Evolutionary conservation across 148 eudicot genomes (phyloP).

Genomic region (Dianthus caryophyllus): DNA sequence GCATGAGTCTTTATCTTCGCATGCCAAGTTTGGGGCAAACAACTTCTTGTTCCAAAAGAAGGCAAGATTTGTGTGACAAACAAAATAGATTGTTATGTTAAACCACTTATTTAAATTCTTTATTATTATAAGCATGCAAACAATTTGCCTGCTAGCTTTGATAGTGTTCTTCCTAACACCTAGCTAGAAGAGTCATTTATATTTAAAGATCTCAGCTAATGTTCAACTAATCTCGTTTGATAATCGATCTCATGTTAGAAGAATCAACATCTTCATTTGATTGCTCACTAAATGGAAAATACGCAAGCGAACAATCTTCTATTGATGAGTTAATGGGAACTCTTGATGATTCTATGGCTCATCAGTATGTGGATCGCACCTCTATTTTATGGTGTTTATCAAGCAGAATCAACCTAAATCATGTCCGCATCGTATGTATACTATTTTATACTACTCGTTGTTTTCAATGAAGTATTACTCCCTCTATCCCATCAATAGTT

Average conservation of each 20-base stretch:
- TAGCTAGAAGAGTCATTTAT: not conserved
- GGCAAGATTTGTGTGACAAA: conserved; percentile 28
- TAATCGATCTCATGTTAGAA: not conserved
- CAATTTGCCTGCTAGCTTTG: conserved; percentile 5
- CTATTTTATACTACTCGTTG: too few species aligned
- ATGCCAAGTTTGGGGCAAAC: conserved; percentile 5
- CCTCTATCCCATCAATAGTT: too few species aligned
- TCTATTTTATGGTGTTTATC: conserved; percentile 18
- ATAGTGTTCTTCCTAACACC: conserved; percentile 19
- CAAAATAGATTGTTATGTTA: not conserved
- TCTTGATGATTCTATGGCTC: conserved; percentile 1
- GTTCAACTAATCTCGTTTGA: not conserved
- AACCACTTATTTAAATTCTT: too few species aligned
- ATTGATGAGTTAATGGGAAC: conserved; percentile 16
- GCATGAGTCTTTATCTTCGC: conserved; percentile 6
- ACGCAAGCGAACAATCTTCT: conserved; percentile 5
- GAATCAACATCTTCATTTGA: conserved; percentile 12
- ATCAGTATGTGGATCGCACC: not conserved
- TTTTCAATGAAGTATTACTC: too few species aligned
- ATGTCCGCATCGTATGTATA: conserved; percentile 39
- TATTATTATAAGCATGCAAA: conserved; percentile 1
- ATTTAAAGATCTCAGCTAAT: conserved; percentile 5
- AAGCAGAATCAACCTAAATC: conserved; percentile 24
- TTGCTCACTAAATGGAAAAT: conserved; percentile 16
- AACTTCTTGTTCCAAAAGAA: conserved; percentile 15